phyloP scores from a whole-genome alignment of 352 stramenopile species.

The Phytophthora parvispora region DNA sequence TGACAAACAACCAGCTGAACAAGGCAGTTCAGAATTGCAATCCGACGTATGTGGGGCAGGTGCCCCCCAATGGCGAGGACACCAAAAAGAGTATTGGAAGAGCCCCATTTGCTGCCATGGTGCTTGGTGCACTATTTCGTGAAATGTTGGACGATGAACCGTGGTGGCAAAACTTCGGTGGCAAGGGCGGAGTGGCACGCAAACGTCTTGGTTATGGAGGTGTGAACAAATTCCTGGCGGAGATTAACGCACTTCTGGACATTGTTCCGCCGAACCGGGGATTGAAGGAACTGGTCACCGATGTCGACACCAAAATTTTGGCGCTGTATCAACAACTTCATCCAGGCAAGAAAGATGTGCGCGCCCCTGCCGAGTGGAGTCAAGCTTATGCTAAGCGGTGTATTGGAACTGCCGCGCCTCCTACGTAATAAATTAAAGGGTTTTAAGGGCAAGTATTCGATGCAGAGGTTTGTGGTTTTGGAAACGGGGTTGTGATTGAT shows the following conservation, averaged over 20 bases:
- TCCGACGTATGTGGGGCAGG: constrained; percentile 5
- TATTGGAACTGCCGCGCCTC: background rate
- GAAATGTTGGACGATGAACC: constrained; percentile 69
- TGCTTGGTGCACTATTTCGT: constrained; percentile 58
- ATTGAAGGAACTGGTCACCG: constrained; percentile 43
- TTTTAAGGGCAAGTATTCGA: no score
- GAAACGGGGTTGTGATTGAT: constrained; percentile 6
- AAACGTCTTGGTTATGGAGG: constrained; percentile 68
- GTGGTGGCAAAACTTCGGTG: constrained; percentile 67
- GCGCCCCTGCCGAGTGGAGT: constrained; percentile 33
- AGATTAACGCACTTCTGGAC: constrained; percentile 61
- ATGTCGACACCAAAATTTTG: constrained; percentile 55
- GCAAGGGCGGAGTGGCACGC: constrained; percentile 33
- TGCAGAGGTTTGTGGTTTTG: background rate
- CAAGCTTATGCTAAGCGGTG: constrained; percentile 37
- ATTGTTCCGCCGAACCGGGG: constrained; percentile 43
- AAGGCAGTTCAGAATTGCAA: constrained; percentile 51
- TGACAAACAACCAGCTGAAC: constrained; percentile 71
- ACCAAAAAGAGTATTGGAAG: constrained; percentile 18
- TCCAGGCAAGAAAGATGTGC: constrained; percentile 57
- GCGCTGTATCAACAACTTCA: constrained; percentile 64
- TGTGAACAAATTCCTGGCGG: constrained; percentile 76
- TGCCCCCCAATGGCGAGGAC: constrained; percentile 3
- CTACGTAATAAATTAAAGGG: constrained; percentile 12
- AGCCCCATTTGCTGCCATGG: constrained; percentile 49